Conservation (phyloP, 768 basidiomycete genomes). For the Podaxis carcinomalis region DNA sequence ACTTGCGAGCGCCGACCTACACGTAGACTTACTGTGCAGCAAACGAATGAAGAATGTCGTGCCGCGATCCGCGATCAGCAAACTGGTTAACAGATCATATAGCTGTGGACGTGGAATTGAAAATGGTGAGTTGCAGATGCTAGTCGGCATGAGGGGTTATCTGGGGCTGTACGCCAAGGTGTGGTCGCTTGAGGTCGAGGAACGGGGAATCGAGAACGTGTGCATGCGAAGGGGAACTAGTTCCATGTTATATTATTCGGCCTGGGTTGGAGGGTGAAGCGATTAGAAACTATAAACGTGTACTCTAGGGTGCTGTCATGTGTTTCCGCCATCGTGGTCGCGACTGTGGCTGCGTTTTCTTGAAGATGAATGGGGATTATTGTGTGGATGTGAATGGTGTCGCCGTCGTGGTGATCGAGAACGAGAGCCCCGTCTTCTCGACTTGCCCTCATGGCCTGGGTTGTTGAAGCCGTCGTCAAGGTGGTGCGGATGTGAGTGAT, state of each 20-base stretch:
- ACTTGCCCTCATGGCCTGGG: background rate
- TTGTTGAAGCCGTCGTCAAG: background rate
- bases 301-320: background rate
- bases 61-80: slow-evolving; percentile 54
- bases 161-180: slow-evolving; percentile 2
- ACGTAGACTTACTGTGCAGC: slow-evolving; percentile 65
- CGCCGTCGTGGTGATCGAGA: slow-evolving; percentile 31
- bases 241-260: background rate
- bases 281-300: background rate
- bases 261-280: background rate
- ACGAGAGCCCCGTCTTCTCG: slow-evolving; percentile 26
- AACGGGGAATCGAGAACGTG: slow-evolving; percentile 4
- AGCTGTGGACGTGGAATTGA: slow-evolving; percentile 88
- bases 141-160: slow-evolving; percentile 6
- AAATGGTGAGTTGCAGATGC: slow-evolving; percentile 52
- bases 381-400: background rate
- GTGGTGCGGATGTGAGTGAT: background rate
- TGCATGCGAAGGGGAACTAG: background rate
- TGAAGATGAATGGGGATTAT: background rate
- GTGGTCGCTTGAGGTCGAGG: slow-evolving; percentile 31
- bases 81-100: slow-evolving; percentile 68
- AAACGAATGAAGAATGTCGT: slow-evolving; percentile 40
- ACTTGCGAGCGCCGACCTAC: slow-evolving; percentile 66
- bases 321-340: background rate
- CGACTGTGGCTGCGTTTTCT: background rate